Evolutionary conservation across 352 stramenopile genomes (phyloP), one percentile per base, ranked within the genome.

Genomic region (Phytophthora pini): DNA sequence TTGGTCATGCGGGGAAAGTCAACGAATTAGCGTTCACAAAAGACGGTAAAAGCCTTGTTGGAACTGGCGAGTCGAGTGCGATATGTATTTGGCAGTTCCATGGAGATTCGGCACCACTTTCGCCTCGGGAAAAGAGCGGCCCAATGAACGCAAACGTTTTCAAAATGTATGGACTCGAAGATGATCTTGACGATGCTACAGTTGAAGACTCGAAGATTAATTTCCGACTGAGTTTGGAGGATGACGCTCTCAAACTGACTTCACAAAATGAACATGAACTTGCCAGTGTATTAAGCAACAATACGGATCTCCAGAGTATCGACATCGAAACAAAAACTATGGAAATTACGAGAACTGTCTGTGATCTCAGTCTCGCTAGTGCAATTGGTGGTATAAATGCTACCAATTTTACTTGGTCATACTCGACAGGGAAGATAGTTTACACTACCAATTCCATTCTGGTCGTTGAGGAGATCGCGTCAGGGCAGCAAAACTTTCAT

Each of bases 1-100:
- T 84, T 4, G 78, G 80, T 0, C 73, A 86, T 6, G 47, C 62
- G 0, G 82, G 76, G 0, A 67, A 58, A 47, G 64, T 93, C 3
- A 77, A 53, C 0, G 56, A 60, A 0, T 51, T 90, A 3, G 44
- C 36, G 0, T 91, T 93, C 31, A 84, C 79, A 4, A 65, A 52
- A 8, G 73, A 79, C 43, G 80, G 79, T 4, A 63, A 74, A 12
- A 44, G 55, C 1, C 17, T 93, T 24, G 48, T 93, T 13, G 69
- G 79, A 3, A 70, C 76, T 11, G 78, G 78, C 4, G 67, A 68
- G 9, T 77, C 76, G 0, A 87, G 58, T 6, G 79, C 82, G 10
- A 59, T 84, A 9, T 87, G 84, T 41, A 65, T 91, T 20, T 93
- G 84, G 84, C 50, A 69, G 10, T 90, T 90, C 56, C 76, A 81